Evolutionary conservation across 1,284 basidiomycete genomes (phyloP), one percentile per base, ranked within the genome.

Genomic region (Ustilago shanxiensis): DNA sequence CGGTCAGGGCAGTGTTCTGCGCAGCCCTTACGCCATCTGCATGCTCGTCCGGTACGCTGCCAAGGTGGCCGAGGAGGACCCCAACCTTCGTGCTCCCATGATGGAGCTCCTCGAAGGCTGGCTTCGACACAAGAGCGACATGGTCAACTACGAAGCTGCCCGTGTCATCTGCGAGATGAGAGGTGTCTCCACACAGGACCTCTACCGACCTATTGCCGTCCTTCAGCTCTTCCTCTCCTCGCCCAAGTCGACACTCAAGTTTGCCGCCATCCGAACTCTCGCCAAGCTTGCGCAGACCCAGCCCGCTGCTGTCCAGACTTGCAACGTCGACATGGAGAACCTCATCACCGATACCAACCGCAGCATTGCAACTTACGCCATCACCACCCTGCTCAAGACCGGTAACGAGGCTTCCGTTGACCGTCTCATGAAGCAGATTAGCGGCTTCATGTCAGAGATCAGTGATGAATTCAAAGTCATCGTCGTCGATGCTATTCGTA

Each of bases 401-500:
- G 97, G 97, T 39, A 99, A 98, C 87, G 97, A 99, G 88, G 95
- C 95, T 5, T 97, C 95, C 2, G 97, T 99, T 35, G 97, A 99
- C 88, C 92, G 97, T 62, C 90, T 99, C 77, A 99, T 99, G 92
- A 99, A 99, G 87, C 96, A 99, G 88, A 99, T 99, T 85, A 94
- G 94, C 59, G 93, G 94, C 54, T 99, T 99, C 89, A 98, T 99
- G 95, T 91, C 93, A 76, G 97, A 99, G 87, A 99, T 99, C 87
- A 96, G 94, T 79, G 97, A 99, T 87, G 97, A 99, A 88, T 99
- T 99, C 91, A 99, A 99, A 89, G 95, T 99, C 85, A 97, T 99
- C 87, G 97, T 99, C 61, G 96, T 99, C 74, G 95, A 98, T 77
- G 97, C 97, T 57, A 97, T 99, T 85, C 93, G 97, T 63, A 95